These are phyloP conservation scores for Coemansia sp. DNA, from an alignment of 192 early-diverging fungal genomes.

Conservation along the genomic window DNA sequence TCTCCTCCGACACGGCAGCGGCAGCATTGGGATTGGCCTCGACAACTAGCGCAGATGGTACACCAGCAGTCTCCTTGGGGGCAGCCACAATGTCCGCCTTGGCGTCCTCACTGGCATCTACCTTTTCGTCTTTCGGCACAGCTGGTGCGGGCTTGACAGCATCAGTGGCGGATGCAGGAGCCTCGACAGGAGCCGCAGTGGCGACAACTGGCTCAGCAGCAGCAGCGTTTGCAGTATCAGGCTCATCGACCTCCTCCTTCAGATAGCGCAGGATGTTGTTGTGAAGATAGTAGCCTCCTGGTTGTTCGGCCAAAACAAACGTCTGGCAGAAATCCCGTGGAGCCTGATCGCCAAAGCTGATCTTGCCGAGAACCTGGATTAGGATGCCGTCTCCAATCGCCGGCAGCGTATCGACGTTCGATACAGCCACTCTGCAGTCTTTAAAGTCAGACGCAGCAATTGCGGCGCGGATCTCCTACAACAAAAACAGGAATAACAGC, in stretches of 20 bases:
- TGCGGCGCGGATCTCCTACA: slow-evolving; percentile 77
- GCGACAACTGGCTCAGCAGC: slow-evolving; percentile 9
- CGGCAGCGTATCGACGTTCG: slow-evolving; percentile 81
- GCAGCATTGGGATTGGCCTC: slow-evolving; percentile 22
- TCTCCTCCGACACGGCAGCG: slow-evolving; percentile 7
- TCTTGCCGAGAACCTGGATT: slow-evolving; percentile 88
- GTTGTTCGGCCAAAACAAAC: slow-evolving; percentile 87
- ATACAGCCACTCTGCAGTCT: slow-evolving; percentile 84
- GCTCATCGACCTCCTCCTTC: slow-evolving; percentile 79
- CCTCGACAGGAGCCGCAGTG: slow-evolving; percentile 6
- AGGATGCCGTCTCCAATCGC: slow-evolving; percentile 78
- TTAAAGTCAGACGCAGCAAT: slow-evolving; percentile 77
- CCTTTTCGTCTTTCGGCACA: slow-evolving; percentile 45
- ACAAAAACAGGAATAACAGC: no score
- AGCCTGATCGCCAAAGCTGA: slow-evolving; percentile 78
- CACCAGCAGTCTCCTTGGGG: slow-evolving; percentile 18
- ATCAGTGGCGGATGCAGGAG: slow-evolving; percentile 13
- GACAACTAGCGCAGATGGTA: slow-evolving; percentile 18
- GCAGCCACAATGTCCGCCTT: slow-evolving; percentile 15
- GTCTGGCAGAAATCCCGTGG: slow-evolving; percentile 90
- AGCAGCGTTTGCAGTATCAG: slow-evolving; percentile 28
- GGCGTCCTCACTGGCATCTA: slow-evolving; percentile 28
- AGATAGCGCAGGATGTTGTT: slow-evolving; percentile 95
- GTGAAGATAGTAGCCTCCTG: slow-evolving; percentile 87
- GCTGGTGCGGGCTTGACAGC: slow-evolving; percentile 17